These are phyloP conservation scores for Trichosporon sp. DNA, from an alignment of 1,284 basidiomycete species.

Conservation along the genomic window DNA sequence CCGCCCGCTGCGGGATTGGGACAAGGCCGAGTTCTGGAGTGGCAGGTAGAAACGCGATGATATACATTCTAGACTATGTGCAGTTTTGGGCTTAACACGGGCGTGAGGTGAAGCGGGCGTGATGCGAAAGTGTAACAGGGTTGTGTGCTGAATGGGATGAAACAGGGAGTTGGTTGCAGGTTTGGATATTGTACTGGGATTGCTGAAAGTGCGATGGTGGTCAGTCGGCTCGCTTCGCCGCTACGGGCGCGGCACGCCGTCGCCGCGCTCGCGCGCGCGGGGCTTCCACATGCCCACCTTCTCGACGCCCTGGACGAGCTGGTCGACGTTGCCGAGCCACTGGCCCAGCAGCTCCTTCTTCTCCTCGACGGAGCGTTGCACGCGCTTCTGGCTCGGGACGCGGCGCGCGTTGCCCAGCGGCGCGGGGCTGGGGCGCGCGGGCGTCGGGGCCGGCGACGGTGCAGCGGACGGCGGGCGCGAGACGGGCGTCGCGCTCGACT, in stretches of 20 bases:
- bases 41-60: background rate
- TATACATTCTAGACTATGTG: background rate
- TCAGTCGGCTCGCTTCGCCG: too few relatives aligned
- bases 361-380: conserved; percentile 60
- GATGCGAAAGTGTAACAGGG: background rate
- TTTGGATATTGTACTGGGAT: too few relatives aligned
- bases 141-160: background rate
- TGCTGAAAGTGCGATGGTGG: background rate
- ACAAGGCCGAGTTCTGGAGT: conserved; percentile 30
- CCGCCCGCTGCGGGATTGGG: conserved; percentile 24
- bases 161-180: background rate
- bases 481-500: conserved; percentile 3
- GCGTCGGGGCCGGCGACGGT: background rate
- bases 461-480: conserved; percentile 24
- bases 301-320: conserved; percentile 74
- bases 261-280: background rate
- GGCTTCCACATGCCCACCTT: conserved; percentile 69
- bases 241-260: too few relatives aligned
- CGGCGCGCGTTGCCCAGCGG: conserved; percentile 16
- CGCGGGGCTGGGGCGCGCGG: background rate
- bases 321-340: conserved; percentile 82
- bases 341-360: conserved; percentile 74
- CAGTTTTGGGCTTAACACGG: background rate
- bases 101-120: background rate
- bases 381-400: conserved; percentile 9